Evolutionary conservation across 306 rosid species (phyloP).

Genomic region (Dicorynia guianensis): DNA sequence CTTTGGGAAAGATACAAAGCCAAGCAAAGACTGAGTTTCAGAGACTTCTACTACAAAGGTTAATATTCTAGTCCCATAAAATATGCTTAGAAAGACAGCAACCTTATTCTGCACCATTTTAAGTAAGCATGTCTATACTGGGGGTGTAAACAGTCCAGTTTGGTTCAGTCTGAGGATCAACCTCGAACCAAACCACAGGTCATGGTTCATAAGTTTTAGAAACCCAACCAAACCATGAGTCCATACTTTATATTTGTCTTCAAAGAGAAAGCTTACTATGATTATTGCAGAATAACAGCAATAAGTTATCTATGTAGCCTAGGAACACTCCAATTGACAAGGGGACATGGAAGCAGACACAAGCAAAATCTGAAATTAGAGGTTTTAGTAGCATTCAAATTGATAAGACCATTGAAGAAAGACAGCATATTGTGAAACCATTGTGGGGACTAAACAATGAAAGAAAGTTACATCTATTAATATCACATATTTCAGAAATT

Average conservation of each 20-base stretch:
- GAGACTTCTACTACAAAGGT: slow-evolving; percentile 18
- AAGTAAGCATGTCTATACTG: not conserved
- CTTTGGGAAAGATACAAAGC: slow-evolving; percentile 13
- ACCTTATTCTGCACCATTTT: not conserved
- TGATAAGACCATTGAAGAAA: too few species aligned
- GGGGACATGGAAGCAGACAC: slow-evolving; percentile 18
- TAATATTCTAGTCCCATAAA: slow-evolving; percentile 17
- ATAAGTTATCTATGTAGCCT: slow-evolving; percentile 9
- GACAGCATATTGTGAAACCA: not conserved
- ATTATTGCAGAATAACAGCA: not conserved
- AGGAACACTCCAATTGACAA: not conserved
- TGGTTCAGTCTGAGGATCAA: too few species aligned
- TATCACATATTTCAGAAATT: slow-evolving; percentile 5
- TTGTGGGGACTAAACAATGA: slow-evolving; percentile 10
- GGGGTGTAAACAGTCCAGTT: too few species aligned
- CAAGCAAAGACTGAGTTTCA: slow-evolving; percentile 14
- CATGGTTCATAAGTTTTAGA: too few species aligned
- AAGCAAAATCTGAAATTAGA: not conserved
- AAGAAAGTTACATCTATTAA: slow-evolving; percentile 24
- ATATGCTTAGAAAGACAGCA: slow-evolving; percentile 26
- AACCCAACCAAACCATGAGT: not conserved
- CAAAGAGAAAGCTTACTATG: not conserved
- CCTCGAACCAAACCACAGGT: too few species aligned
- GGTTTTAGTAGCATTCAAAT: too few species aligned
- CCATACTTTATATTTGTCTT: not conserved